Evolutionary conservation across 305 asterid genomes (phyloP), one percentile per base, ranked within the genome.

Genomic region (Solanum chacoense): DNA sequence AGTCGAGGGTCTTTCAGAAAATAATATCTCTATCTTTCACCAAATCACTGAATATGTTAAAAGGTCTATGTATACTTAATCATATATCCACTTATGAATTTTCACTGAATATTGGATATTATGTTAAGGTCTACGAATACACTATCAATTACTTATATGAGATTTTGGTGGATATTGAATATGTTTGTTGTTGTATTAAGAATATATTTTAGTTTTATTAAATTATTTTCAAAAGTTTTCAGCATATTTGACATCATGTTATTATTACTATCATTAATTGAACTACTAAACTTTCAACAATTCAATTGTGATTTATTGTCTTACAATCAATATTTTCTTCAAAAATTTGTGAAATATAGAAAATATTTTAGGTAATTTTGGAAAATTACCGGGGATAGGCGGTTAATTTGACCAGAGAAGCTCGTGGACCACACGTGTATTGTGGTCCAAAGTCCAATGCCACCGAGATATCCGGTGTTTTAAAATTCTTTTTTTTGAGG

Each of bases 351-450:
- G 85, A 42, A 79, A 79, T 79, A 79, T 37, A n/a, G 35, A 79
- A 38, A 79, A 24, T 71, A 13, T 8, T 59, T 59, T 20, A 59
- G 14, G 73, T 24, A 67, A 67, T 76, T 79, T 6, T 6, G 12
- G 31, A 45, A 45, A 32, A 7, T 24, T 84, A 86, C 90, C 69
- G 91, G 89, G 13, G 67, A 84, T 85, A 88, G 91, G 12, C 87
- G 80, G 92, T 90, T 69, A 79, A 71, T 85, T 90, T 90, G 88
- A 85, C 73, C 88, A 69, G 88, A 16, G 89, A 71, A 75, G 87
- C 83, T 45, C 85, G 93, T 73, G 92, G 88, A 90, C 89, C 93
- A 90, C 93, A 91, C 91, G 93, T 90, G 92, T 88, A 83, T 9
- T 20, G 55, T 55, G 75, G 87, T 75, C 69, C 88, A 85, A 72